Evolutionary conservation across 2,329 filamentous ascomycete species (phyloP), one percentile per base, ranked within the genome.

Genomic region (Colletotrichum liaoningense): DNA sequence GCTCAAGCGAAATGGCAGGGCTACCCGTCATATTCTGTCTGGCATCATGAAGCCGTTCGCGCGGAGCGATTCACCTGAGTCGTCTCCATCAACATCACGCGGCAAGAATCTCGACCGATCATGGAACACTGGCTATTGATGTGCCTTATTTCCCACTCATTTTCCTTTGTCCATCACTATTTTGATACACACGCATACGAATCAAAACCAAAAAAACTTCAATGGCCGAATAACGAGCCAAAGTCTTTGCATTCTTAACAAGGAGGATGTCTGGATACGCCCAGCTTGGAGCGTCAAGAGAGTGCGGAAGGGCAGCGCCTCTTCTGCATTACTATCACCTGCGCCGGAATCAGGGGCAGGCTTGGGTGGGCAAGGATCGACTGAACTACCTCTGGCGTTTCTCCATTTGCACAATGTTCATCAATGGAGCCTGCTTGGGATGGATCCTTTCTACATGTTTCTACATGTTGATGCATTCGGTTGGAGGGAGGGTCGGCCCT

Each of bases 21-120:
- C 84, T 6, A 84, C 84, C 9, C 79, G 84, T 63, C 84, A 82
- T 5, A 82, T 86, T 8, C 77, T 86, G 16, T 85, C 81, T 56
- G 84, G 84, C 55, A 85, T 86, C 75, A 86, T 86, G 80, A 81
- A 83, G 56, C 85, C 85, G 55, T 84, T 84, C 4, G 81, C 79
- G 1, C 79, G 84, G 33, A 80, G 82, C 28, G 83, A 85, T 66
- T 85, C 84, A 52, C 83, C 84, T 0, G 84, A 85, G n/a, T 76
- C 77, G 8, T 72, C 74, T 24, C 73, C 74, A 9, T 63, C 74
- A 24, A 24, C 64, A 12, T 42, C 69, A 5, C 65, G 73, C 22
- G 56, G 66, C 60, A 75, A 75, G 42, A 73, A 67, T 55, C 26
- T 70, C 38, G 74, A 75, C 49, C 60, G 73, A 30, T 42, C 46